Conservation (phyloP, 2,329 filamentous ascomycete species). For the Ophiostoma tasmaniense region DNA sequence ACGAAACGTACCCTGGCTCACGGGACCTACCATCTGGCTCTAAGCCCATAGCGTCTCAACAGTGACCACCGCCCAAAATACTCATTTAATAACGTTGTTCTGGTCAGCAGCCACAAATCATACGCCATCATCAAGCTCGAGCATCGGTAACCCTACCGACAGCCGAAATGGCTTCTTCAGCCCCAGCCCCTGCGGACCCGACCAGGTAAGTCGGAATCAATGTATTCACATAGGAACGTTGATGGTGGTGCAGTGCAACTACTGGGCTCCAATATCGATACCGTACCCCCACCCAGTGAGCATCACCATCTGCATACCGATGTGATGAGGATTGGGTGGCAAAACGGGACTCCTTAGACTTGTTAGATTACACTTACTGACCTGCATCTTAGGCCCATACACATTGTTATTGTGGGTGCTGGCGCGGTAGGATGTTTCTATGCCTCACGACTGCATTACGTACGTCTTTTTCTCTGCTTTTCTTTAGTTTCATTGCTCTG, state of each 20-base stretch:
- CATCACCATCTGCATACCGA: neutral
- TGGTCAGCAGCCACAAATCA: neutral
- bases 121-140: neutral
- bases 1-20: neutral
- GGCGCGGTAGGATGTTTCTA: constrained; percentile 68
- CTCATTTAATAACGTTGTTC: neutral
- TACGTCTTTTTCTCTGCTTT: neutral
- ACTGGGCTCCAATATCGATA: neutral
- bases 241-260: neutral
- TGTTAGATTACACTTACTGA: constrained; percentile 3
- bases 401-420: constrained; percentile 60
- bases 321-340: neutral
- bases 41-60: neutral
- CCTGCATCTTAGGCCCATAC: constrained; percentile 34
- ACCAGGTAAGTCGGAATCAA: constrained; percentile 10
- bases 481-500: neutral
- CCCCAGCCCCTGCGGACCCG: constrained; percentile 14
- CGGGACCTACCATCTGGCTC: neutral
- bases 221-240: neutral
- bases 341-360: neutral
- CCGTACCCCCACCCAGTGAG: neutral
- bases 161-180: constrained; percentile 13
- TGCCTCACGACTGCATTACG: constrained; percentile 56
- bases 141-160: neutral
- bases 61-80: neutral